A percentile compares a stretch with the other conserved stretches of the same genome.
Conservation (phyloP, 345 rosid genomes). For the Excoecaria agallocha region DNA sequence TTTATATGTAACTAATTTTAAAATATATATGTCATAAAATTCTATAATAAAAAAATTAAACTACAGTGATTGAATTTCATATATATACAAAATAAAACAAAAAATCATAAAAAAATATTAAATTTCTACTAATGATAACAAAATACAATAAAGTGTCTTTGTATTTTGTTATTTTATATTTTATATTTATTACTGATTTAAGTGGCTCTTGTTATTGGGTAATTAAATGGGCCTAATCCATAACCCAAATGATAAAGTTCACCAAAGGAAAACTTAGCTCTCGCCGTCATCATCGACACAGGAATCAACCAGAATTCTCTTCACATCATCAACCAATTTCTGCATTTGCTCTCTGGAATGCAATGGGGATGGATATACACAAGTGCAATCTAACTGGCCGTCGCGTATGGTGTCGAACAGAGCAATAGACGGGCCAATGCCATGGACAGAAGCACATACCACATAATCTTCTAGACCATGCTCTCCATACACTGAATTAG, state of each 20-base stretch:
- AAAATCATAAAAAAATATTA: too few relatives aligned
- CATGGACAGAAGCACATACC: constrained; percentile 52
- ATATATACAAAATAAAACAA: too few relatives aligned
- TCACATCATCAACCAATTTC: constrained; percentile 37
- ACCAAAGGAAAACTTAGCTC: constrained; percentile 5
- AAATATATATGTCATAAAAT: too few relatives aligned
- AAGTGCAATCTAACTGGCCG: constrained; percentile 40
- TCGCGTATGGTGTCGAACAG: constrained; percentile 47
- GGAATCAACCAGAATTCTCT: constrained; percentile 32
- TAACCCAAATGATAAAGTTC: background rate
- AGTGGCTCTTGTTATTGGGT: too few relatives aligned
- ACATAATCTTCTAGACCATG: constrained; percentile 44
- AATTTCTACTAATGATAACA: too few relatives aligned
- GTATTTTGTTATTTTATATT: background rate
- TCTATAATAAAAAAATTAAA: too few relatives aligned
- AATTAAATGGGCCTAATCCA: background rate
- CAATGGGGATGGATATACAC: constrained; percentile 51
- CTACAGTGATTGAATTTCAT: too few relatives aligned
- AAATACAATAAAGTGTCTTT: too few relatives aligned
- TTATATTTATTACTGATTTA: background rate
- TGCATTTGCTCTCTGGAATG: constrained; percentile 51
- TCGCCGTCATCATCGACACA: constrained; percentile 7
- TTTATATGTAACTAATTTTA: too few relatives aligned
- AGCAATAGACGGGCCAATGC: constrained; percentile 46
- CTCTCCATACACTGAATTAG: constrained; percentile 19